Evolutionary conservation across 441 rosid genomes (phyloP).

Genomic region (Capsella rubella): DNA sequence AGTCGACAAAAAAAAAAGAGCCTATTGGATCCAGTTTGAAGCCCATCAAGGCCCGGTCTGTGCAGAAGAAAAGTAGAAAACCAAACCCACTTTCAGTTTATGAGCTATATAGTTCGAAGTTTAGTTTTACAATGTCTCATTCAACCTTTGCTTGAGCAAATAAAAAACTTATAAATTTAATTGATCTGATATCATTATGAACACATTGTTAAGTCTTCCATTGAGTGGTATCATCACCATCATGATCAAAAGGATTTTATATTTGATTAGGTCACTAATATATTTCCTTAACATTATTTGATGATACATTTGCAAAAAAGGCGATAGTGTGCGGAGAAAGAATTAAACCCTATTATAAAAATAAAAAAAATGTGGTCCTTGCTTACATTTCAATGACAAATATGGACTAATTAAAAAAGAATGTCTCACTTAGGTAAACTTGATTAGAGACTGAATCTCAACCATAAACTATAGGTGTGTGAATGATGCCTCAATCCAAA

Average conservation of each 20-base stretch:
- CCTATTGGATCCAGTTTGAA: conserved; percentile 10
- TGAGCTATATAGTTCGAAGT: conserved; percentile 3
- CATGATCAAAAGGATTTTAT: conserved; percentile 32
- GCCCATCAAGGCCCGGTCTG: conserved; percentile 18
- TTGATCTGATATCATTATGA: conserved; percentile 19
- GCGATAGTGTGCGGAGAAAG: neutral
- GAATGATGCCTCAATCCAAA: conserved; percentile 35
- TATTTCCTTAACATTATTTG: conserved; percentile 9
- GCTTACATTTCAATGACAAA: conserved; percentile 15
- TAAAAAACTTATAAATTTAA: neutral
- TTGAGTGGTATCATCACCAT: conserved; percentile 37
- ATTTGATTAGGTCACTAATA: conserved; percentile 25
- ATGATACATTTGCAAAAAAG: conserved; percentile 10
- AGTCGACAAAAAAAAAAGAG: neutral
- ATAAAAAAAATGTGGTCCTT: conserved; percentile 1
- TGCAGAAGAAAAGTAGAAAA: neutral
- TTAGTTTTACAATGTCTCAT: conserved; percentile 16
- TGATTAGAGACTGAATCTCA: conserved; percentile 25
- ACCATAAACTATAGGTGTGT: conserved; percentile 30
- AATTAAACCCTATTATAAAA: neutral
- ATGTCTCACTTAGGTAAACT: conserved; percentile 1
- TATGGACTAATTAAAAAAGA: conserved; percentile 12
- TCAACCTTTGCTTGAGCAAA: conserved; percentile 13
- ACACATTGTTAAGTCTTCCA: conserved; percentile 19
- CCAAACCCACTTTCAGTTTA: neutral